Percentiles rank a stretch among this genome's conserved stretches.
Conservation (phyloP, 495 filamentous ascomycete genomes). For the Delitschia confertaspora region DNA sequence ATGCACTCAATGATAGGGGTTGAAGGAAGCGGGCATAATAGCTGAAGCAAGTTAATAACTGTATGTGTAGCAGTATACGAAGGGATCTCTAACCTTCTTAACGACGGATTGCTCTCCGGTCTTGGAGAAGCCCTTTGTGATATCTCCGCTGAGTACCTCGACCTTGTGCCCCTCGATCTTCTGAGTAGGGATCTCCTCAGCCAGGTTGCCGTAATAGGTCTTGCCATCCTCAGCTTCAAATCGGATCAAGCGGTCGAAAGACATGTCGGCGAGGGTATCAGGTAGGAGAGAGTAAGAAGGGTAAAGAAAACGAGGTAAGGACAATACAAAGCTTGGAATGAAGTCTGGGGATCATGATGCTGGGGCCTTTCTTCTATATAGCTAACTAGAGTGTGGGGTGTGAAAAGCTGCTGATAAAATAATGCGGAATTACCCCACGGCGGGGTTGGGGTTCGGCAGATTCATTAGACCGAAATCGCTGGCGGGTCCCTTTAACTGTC, state of each 20-base stretch:
- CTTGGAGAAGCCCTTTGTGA: conserved; percentile 15
- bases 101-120: conserved; percentile 23
- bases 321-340: too few relatives aligned
- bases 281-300: too few relatives aligned
- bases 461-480: too few relatives aligned
- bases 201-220: conserved; percentile 14
- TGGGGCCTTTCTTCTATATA: too few relatives aligned
- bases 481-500: too few relatives aligned
- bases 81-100: conserved; percentile 26
- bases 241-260: conserved; percentile 22
- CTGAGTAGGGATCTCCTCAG: conserved; percentile 11
- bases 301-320: too few relatives aligned
- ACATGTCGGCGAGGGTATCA: too few relatives aligned
- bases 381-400: too few relatives aligned
- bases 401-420: too few relatives aligned
- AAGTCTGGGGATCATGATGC: too few relatives aligned
- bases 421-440: conserved; percentile 19
- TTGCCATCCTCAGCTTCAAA: conserved; percentile 19
- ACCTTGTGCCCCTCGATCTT: conserved; percentile 19
- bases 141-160: conserved; percentile 15
- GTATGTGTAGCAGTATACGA: background rate
- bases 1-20: conserved; percentile 34
- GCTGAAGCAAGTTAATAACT: conserved; percentile 4
- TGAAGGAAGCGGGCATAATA: conserved; percentile 17
- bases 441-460: conserved; percentile 15